A percentile compares a stretch with the other conserved stretches of the same genome.
phyloP scores from a whole-genome alignment of 345 rosid species.

The Populus deltoides region DNA sequence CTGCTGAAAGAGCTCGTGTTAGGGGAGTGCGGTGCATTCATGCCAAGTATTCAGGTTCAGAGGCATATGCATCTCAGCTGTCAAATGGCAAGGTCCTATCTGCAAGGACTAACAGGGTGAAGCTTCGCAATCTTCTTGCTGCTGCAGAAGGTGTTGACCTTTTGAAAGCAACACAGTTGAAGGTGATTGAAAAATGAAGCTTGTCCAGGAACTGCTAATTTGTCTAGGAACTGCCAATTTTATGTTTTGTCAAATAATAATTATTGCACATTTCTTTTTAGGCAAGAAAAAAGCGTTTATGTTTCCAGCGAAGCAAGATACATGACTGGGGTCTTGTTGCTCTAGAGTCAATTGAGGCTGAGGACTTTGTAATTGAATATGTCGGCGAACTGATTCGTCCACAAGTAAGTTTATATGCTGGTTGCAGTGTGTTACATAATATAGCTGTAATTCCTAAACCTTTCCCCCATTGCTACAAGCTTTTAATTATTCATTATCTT shows the following conservation, averaged over 20 bases:
- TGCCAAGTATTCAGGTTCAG: constrained; percentile 42
- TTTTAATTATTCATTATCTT: neutral
- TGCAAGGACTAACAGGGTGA: constrained; percentile 95
- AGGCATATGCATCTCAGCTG: constrained; percentile 42
- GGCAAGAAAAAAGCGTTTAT: constrained; percentile 91
- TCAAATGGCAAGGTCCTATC: constrained; percentile 64
- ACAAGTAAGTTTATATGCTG: constrained; percentile 47
- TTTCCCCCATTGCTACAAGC: neutral
- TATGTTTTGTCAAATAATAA: neutral
- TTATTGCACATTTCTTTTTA: constrained; percentile 28
- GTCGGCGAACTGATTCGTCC: constrained; percentile 97
- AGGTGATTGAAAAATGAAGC: constrained; percentile 44
- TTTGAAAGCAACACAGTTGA: constrained; percentile 84
- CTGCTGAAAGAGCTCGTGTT: constrained; percentile 67
- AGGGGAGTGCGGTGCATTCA: constrained; percentile 55
- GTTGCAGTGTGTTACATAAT: constrained; percentile 1
- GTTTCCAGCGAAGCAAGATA: constrained; percentile 92
- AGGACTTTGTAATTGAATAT: constrained; percentile 97
- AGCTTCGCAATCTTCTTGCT: constrained; percentile 95
- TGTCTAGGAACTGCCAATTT: constrained; percentile 14
- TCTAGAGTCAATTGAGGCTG: constrained; percentile 88
- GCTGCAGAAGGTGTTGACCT: constrained; percentile 97
- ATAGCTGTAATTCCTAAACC: neutral
- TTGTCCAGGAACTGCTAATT: constrained; percentile 18
- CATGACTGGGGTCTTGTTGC: constrained; percentile 99